Evolutionary conservation across 352 stramenopile genomes (phyloP).

Genomic region (Bremia lactucae): DNA sequence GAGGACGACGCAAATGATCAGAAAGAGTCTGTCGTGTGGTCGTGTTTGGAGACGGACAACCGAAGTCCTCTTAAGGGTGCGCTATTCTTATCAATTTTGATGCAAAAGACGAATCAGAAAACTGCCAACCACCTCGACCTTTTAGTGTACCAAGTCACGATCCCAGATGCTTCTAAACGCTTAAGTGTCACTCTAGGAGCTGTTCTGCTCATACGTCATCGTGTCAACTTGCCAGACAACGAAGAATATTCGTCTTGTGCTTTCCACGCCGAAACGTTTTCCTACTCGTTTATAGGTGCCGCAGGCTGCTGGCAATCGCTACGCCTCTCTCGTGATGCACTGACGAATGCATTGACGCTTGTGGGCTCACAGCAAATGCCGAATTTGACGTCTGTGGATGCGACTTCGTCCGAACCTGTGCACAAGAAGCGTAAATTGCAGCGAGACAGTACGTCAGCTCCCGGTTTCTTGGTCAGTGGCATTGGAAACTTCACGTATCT

Average conservation of each 20-base stretch:
- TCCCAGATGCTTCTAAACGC: slow-evolving; percentile 17
- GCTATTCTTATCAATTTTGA: slow-evolving; percentile 49
- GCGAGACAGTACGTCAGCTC: slow-evolving; percentile 8
- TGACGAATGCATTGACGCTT: slow-evolving; percentile 33
- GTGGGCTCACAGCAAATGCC: slow-evolving; percentile 33
- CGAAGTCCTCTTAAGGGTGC: slow-evolving; percentile 45
- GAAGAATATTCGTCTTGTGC: slow-evolving; percentile 32
- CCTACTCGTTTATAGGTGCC: slow-evolving; percentile 52
- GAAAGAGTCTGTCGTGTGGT: slow-evolving; percentile 33
- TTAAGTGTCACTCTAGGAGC: slow-evolving; percentile 24
- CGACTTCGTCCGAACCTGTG: slow-evolving; percentile 12
- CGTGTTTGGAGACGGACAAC: slow-evolving; percentile 40
- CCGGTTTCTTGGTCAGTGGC: slow-evolving; percentile 25
- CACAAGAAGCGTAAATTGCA: slow-evolving; percentile 68
- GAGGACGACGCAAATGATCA: slow-evolving; percentile 15
- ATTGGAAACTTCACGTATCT: slow-evolving; percentile 52
- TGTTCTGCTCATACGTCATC: slow-evolving; percentile 24
- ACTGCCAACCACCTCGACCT: slow-evolving; percentile 29
- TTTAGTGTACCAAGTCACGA: slow-evolving; percentile 41
- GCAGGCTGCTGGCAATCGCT: slow-evolving; percentile 49
- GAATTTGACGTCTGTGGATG: slow-evolving; percentile 16
- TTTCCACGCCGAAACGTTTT: slow-evolving; percentile 64
- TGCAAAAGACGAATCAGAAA: slow-evolving; percentile 30
- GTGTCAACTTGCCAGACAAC: slow-evolving; percentile 17
- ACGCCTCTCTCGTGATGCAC: slow-evolving; percentile 32